Evolutionary conservation across 768 basidiomycete species (phyloP).

Genomic region (Tricholoma sp.): DNA sequence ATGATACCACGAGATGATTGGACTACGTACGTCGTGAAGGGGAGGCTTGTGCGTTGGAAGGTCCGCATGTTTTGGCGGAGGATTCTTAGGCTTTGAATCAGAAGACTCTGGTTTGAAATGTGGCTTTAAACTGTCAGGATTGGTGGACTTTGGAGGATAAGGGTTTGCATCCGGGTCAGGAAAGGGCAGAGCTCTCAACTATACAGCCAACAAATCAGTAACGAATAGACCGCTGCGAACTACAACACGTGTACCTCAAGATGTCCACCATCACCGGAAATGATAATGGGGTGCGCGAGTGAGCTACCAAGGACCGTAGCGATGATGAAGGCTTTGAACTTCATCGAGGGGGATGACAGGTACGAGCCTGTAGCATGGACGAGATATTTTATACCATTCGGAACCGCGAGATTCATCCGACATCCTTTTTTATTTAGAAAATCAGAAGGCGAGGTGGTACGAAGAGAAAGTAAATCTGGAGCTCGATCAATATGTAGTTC

Average conservation of each 20-base stretch:
- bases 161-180: not conserved
- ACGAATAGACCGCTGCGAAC: not conserved
- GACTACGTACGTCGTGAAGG: not conserved
- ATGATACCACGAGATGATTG: not conserved
- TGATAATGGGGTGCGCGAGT: not conserved
- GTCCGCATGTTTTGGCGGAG: not conserved
- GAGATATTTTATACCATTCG: not conserved
- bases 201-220: not conserved
- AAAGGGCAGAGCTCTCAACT: not conserved
- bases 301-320: not conserved
- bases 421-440: not conserved
- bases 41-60: not conserved
- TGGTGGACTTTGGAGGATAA: not conserved
- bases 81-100: not conserved
- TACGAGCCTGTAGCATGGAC: not conserved
- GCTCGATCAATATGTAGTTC: not conserved
- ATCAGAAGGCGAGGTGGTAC: no score
- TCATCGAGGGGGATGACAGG: not conserved
- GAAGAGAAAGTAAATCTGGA: not conserved
- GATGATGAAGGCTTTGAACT: not conserved
- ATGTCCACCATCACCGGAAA: not conserved
- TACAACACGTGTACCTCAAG: not conserved
- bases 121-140: not conserved
- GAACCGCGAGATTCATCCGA: not conserved
- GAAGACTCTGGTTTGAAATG: not conserved